Evolutionary conservation across 1,284 basidiomycete species (phyloP).

Genomic region (Caloboletus inedulis): DNA sequence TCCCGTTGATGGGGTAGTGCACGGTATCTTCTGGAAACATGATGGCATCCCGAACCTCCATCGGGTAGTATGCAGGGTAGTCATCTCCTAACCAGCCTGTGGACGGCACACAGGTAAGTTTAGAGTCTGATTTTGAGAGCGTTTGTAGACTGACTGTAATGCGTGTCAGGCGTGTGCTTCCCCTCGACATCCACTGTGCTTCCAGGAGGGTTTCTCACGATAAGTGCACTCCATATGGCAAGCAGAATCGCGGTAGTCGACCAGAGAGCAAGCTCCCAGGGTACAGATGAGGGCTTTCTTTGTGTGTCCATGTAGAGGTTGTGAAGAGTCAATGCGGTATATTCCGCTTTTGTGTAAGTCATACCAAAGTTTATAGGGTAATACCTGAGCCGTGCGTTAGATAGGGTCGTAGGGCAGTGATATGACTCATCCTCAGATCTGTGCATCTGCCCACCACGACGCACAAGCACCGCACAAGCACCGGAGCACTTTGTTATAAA

Average conservation of each 20-base stretch:
- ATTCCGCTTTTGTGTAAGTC: background rate
- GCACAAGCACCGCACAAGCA: constrained; percentile 10
- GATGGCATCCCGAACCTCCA: constrained; percentile 21
- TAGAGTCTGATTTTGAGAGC: background rate
- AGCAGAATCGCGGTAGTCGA: constrained; percentile 19
- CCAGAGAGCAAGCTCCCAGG: constrained; percentile 25
- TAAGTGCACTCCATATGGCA: constrained; percentile 20
- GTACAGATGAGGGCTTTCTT: constrained; percentile 1
- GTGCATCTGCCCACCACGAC: background rate
- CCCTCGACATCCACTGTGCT: background rate
- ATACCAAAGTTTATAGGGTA: background rate
- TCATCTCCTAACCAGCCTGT: constrained; percentile 28
- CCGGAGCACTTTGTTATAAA: background rate
- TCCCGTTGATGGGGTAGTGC: constrained; percentile 28
- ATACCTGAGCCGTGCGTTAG: background rate
- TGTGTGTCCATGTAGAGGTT: constrained; percentile 12
- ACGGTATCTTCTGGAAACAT: constrained; percentile 29
- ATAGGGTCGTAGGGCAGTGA: constrained; percentile 3
- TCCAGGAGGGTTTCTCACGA: constrained; percentile 5
- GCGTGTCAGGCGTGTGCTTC: background rate
- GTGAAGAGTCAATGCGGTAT: background rate
- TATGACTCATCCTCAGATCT: background rate
- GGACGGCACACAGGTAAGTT: constrained; percentile 5
- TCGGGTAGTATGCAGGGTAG: constrained; percentile 27
- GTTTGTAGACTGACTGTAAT: constrained; percentile 20